Base-by-base conservation (phyloP, 331 rosid genomes). In the Pyracantha coccinea region DNA sequence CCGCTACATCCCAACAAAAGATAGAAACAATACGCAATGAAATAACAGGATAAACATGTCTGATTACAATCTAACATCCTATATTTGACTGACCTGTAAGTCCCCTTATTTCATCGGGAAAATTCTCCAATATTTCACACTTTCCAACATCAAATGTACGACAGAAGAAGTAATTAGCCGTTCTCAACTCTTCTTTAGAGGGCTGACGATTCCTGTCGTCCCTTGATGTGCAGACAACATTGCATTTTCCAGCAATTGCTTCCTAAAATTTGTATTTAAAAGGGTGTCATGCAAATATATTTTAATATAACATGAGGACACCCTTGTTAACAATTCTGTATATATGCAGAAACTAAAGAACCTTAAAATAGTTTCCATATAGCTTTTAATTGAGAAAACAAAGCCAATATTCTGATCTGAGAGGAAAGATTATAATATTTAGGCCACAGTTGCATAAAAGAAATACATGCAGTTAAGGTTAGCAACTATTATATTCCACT, bases 191-290 rank as follows among this genome's bases (percentile, higher is more conserved):
- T 15, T 23, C 72, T 69, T 81, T 72, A 47, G 92, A 81, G 27
- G 91, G 79, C 44, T 69, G 83, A 67, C 80, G 75, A 87, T 88
- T 92, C 78, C 91, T 85, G 57, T 14, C 20, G 77, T 90, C 96
- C 75, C 76, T 80, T 65, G 87, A 82, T 35, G 83, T 79, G 88
- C 93, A 92, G 54, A 90, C 73, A 52, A 92, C 86, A 57, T 24
- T 83, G 88, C 92, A 90, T 72, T 88, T 92, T 79, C 83, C 80
- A 58, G 76, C 29, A 76, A 92, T 69, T 50, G 79, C 69, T 72
- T 86, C 89, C 97, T 89, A 86, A 77, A 72, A 77, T 71, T 59
- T 31, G 25, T 66, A 50, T 14, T 71, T 3, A 21, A 79, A 33
- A 33, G 11, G 9, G 21, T 20, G 28, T 3, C 23, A 33, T 28